Percentiles rank a stretch among this genome's conserved stretches.
Conservation (phyloP, 495 filamentous ascomycete genomes). For the Staphylotrichum longicolle region DNA sequence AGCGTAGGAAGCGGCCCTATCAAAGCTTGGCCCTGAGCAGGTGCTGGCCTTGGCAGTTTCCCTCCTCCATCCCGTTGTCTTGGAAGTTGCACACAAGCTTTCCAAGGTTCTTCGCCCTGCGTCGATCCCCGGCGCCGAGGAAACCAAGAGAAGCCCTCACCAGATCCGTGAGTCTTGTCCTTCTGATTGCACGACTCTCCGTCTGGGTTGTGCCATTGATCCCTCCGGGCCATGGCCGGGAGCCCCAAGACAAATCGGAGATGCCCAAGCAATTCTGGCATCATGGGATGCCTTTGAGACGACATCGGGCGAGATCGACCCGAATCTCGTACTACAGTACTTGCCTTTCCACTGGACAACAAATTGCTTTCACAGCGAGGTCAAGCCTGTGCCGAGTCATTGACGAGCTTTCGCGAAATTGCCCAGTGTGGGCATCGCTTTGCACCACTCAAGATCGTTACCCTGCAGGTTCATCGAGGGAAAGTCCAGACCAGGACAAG, state of each 20-base stretch:
- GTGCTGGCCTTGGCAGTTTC: not conserved
- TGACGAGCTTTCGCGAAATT: not conserved
- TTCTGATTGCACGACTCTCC: too few relatives aligned
- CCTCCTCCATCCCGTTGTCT: not conserved
- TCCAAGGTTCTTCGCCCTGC: not conserved
- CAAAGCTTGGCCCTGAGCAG: not conserved
- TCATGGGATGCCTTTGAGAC: too few relatives aligned
- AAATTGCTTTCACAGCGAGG: not conserved
- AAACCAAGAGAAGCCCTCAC: too few relatives aligned
- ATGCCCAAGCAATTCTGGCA: too few relatives aligned
- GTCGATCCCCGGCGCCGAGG: constrained; percentile 1
- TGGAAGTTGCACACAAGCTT: constrained; percentile 8
- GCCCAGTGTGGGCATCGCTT: not conserved
- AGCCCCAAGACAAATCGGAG: too few relatives aligned
- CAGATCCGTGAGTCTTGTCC: too few relatives aligned
- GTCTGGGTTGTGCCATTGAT: too few relatives aligned
- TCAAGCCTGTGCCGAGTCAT: not conserved
- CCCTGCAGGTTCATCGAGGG: not conserved
- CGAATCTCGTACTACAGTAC: too few relatives aligned
- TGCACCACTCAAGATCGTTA: not conserved
- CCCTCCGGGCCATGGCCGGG: too few relatives aligned
- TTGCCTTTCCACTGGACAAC: not conserved
- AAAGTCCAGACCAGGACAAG: not conserved
- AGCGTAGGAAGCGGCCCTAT: not conserved
- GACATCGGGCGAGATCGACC: too few relatives aligned